phyloP scores from a whole-genome alignment of 192 early-diverging fungal genomes.

The Entomortierella beljakovae region DNA sequence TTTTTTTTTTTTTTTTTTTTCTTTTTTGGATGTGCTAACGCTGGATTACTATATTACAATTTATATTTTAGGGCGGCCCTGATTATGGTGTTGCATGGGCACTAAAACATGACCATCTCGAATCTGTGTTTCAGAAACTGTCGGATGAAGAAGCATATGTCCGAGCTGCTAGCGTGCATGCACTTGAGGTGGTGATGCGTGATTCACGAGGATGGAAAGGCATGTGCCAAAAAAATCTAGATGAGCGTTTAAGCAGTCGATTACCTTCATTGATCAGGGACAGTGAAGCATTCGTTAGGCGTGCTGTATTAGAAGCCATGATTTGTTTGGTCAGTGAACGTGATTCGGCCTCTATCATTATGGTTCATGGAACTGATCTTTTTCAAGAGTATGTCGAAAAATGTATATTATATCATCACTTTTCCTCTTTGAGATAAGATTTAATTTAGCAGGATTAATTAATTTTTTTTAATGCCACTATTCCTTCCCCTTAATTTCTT shows the following conservation, averaged over 20 bases:
- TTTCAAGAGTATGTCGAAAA: conserved; percentile 40
- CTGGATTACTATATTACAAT: not conserved
- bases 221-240: conserved; percentile 53
- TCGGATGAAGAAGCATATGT: conserved; percentile 65
- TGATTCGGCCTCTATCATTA: conserved; percentile 57
- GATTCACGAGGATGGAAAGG: conserved; percentile 60
- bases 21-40: no score
- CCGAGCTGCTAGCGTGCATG: conserved; percentile 59
- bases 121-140: conserved; percentile 53
- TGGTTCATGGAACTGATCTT: conserved; percentile 42
- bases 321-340: conserved; percentile 58
- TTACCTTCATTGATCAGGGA: conserved; percentile 62
- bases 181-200: conserved; percentile 58
- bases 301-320: conserved; percentile 64
- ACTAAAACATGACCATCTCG: conserved; percentile 51
- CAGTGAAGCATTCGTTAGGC: conserved; percentile 63
- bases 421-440: not conserved
- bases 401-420: not conserved
- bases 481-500: not conserved
- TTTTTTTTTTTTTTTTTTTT: not conserved
- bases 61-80: conserved; percentile 20
- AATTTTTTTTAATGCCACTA: not conserved
- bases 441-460: not conserved
- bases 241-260: conserved; percentile 39
- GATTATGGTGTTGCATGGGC: conserved; percentile 57